Evolutionary conservation across 768 basidiomycete genomes (phyloP), one percentile per base, ranked within the genome.

Genomic region (Serendipita vermifera): DNA sequence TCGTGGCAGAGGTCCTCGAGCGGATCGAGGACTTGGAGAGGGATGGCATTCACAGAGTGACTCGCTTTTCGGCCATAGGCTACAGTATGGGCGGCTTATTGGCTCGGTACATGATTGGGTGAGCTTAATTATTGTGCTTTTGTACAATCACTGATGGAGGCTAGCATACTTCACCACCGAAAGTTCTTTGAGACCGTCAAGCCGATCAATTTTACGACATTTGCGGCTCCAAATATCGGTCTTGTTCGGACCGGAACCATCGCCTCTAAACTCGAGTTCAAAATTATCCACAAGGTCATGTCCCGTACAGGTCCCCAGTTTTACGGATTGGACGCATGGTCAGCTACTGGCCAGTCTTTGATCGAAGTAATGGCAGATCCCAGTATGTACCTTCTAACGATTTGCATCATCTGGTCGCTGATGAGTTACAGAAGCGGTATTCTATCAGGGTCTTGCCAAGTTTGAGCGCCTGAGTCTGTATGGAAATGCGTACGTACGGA

Each of bases 171-270:
- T 29, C 70, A 79, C 57, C 80, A 83, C 56, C 74, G 75, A 43
- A 73, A 74, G 5, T 87, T 91, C 71, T 93, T 93, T 63, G 72
- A 81, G 2, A 69, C 71, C 1, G 75, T 90, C 36, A 68, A 70
- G 27, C 87, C 88, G 0, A 75, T 85, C 55, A 88, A 88, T 66
- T 93, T 92, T 67, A 80, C 78, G 55, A 87, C 89, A 0, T 69
- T 92, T 46, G 86, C 89, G 1, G 87, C 89, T 0, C 89, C 90
- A 1, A 83, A 88, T 59, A 72, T 90, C 36, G 89, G 89, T 13
- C 74, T 89, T 5, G 80, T 79, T 3, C 71, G 72, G 62, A 82
- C 83, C 60, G 73, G 75, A 24, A 79, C 81, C 2, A 67, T 83
- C 32, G 63, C 81, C 38, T 84, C 83, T 1, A 68, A 70, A 1